These are phyloP conservation scores for Punica granatum DNA, from an alignment of 345 rosid species.

Conservation along the genomic window DNA sequence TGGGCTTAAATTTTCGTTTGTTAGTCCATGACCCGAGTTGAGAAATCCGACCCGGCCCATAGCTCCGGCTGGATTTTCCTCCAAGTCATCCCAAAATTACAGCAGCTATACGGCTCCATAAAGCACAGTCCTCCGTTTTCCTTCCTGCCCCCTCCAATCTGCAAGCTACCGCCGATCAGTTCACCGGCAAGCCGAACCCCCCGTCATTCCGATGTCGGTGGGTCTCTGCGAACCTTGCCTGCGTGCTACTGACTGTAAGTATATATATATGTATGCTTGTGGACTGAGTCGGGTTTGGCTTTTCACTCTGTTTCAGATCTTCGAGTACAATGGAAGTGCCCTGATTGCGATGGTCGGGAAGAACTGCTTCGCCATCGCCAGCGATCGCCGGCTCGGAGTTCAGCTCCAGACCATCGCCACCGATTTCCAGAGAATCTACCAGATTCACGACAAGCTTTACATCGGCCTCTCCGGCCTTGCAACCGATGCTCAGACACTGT, in stretches of 20 bases:
- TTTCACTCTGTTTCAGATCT: slow-evolving; percentile 39
- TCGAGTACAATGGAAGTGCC: slow-evolving; percentile 98
- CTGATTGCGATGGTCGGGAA: slow-evolving; percentile 98
- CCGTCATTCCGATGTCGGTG: not conserved
- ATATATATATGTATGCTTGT: not conserved
- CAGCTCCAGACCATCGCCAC: slow-evolving; percentile 97
- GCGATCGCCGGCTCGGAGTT: slow-evolving; percentile 87
- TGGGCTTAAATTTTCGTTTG: no score
- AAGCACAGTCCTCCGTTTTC: no score
- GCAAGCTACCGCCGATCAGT: no score
- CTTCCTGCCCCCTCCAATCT: no score
- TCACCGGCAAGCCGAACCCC: not conserved
- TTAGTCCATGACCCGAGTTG: no score
- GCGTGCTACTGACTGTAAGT: not conserved
- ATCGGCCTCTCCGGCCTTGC: slow-evolving; percentile 94
- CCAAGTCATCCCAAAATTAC: no score
- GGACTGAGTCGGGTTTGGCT: not conserved
- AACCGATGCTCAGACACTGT: slow-evolving; percentile 92
- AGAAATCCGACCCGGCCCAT: no score
- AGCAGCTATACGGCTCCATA: no score
- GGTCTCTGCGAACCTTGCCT: not conserved
- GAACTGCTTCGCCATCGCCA: slow-evolving; percentile 97
- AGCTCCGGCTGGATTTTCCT: no score
- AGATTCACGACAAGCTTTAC: slow-evolving; percentile 79
- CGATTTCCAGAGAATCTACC: slow-evolving; percentile 76